These are phyloP conservation scores for Alternaria gansuensis DNA, from an alignment of 2,329 filamentous ascomycete species.

Conservation along the genomic window DNA sequence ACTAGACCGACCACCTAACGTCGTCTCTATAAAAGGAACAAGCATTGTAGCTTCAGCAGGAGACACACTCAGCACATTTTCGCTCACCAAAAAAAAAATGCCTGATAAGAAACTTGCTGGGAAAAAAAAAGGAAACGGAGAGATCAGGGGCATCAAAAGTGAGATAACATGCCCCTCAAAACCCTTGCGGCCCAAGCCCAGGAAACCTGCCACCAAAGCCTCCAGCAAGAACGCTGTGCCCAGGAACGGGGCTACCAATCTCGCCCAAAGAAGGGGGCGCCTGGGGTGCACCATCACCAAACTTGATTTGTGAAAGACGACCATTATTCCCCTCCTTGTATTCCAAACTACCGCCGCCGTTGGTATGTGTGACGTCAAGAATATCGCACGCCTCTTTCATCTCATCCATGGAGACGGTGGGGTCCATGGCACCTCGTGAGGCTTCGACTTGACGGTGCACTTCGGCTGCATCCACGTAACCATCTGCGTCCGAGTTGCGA, in stretches of 20 bases:
- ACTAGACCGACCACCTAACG: background rate
- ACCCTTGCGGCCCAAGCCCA: conserved; percentile 45
- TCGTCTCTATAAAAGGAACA: background rate
- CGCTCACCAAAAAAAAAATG: conserved; percentile 9
- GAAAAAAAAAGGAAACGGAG: conserved; percentile 1
- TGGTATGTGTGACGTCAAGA: conserved; percentile 77
- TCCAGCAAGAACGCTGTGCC: conserved; percentile 53
- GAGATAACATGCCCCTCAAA: conserved; percentile 27
- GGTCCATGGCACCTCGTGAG: conserved; percentile 67
- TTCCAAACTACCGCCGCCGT: conserved; percentile 90
- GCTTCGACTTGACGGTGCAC: conserved; percentile 72
- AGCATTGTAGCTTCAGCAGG: too few species aligned
- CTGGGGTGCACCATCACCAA: conserved; percentile 46
- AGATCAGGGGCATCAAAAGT: background rate
- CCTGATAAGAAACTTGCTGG: too few species aligned
- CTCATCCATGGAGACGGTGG: conserved; percentile 68
- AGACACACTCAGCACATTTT: background rate
- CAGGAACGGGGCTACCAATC: conserved; percentile 59
- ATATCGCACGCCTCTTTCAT: conserved; percentile 88
- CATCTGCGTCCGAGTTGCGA: conserved; percentile 60
- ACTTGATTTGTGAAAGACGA: conserved; percentile 55
- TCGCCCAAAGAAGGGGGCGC: conserved; percentile 53
- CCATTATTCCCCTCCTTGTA: conserved; percentile 63
- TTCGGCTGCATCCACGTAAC: conserved; percentile 73
- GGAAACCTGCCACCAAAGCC: conserved; percentile 47